Conservation (phyloP, 441 rosid genomes). For the Erodium moschatum region DNA sequence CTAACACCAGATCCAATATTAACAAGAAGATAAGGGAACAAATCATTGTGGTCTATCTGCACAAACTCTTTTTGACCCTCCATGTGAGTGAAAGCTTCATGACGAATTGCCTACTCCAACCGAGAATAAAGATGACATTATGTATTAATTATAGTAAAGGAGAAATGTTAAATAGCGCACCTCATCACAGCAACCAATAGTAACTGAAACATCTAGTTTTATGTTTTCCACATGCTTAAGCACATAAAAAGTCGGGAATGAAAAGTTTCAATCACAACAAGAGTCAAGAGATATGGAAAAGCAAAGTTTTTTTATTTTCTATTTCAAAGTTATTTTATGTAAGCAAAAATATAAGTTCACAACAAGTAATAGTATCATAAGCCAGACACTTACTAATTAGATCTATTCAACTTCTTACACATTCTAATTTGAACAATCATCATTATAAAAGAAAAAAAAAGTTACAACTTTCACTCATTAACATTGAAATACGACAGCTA, state of each 20-base stretch:
- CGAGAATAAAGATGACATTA: background rate
- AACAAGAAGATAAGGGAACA: constrained; percentile 96
- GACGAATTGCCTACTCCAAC: constrained; percentile 76
- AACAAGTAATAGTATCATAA: background rate
- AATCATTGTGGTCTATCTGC: constrained; percentile 81
- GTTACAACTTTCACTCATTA: background rate
- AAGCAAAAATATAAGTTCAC: background rate
- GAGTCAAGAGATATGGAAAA: background rate
- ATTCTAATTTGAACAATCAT: background rate
- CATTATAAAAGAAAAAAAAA: background rate
- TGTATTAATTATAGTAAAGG: background rate
- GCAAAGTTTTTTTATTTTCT: constrained; percentile 2
- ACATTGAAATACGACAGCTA: background rate
- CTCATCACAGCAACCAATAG: background rate
- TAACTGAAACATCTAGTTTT: background rate
- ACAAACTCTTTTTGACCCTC: constrained; percentile 92
- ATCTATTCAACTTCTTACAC: background rate
- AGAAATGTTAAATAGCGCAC: background rate
- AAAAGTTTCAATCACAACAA: background rate
- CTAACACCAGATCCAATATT: constrained; percentile 99
- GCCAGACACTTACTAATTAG: background rate
- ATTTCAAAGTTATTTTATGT: background rate
- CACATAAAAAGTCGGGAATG: background rate
- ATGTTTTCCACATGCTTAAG: constrained; percentile 6
- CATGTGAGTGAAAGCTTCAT: constrained; percentile 95